Conservation (phyloP, 2,329 filamentous ascomycete genomes). For the Fusarium beomiforme region DNA sequence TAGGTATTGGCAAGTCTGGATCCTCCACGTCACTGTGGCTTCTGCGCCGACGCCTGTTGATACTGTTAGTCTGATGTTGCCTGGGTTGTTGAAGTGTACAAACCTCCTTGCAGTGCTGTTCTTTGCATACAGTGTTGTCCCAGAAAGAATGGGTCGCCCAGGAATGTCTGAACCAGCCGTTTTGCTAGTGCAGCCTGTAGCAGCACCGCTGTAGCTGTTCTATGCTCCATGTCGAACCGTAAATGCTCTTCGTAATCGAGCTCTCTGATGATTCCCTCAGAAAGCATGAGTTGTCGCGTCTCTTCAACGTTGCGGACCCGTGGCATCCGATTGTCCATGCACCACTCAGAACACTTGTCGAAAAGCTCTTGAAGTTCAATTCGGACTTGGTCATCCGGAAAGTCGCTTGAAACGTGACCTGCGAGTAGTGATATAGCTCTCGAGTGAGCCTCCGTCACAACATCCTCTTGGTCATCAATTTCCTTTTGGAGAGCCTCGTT, state of each 20-base stretch:
- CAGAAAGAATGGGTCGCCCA: background rate
- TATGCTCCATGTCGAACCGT: background rate
- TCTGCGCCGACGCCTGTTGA: background rate
- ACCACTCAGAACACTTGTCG: background rate
- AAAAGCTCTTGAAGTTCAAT: background rate
- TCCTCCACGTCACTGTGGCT: background rate
- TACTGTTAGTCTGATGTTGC: background rate
- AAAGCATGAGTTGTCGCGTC: background rate
- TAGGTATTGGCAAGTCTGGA: background rate
- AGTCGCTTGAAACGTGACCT: background rate
- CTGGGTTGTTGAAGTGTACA: background rate
- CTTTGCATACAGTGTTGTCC: accelerated
- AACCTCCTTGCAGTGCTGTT: background rate
- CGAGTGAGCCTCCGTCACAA: background rate
- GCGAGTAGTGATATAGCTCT: background rate
- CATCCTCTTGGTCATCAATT: background rate
- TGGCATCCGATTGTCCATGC: background rate
- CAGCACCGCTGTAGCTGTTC: background rate
- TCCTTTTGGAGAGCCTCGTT: background rate
- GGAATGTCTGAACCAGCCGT: background rate
- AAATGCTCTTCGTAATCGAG: background rate
- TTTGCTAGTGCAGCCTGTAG: background rate
- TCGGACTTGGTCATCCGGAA: background rate
- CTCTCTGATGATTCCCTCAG: background rate
- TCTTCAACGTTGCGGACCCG: background rate